Evolutionary conservation across 176 grass and related monocot species (phyloP), one percentile per base, ranked within the genome.

Genomic region (Triticum turgidum): DNA sequence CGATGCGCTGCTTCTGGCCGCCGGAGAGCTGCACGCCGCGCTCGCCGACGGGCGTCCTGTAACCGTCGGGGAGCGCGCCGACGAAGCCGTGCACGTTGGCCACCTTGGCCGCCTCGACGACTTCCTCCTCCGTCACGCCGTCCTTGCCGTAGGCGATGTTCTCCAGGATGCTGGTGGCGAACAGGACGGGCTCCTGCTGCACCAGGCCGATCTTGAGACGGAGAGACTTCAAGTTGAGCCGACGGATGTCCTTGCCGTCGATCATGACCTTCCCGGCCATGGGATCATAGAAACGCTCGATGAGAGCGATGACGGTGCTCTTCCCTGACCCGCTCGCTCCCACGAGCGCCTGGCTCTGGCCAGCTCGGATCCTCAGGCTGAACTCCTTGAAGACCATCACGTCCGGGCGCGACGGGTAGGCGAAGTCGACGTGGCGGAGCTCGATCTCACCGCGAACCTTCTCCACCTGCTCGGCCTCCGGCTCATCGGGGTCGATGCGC

Each of bases 101-200:
- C 4, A 89, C 90, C 64, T 89, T 91, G 29, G 95, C 92, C 0
- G 95, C 92, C 63, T 92, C 92, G 9, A 97, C 7, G 0, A 97
- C 87, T 24, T 94, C 82, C 87, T 88, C 86, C 78, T 91, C 95
- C 34, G 90, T 94, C 8, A 81, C 90, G 44, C 86, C 88, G 65
- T 97, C 95, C 74, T 77, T 80, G 13, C 95, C 95, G 51, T 97
- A 97, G 2, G 90, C 90, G 76, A 97, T 97, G 95, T 97, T 97
- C 65, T 97, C 95, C 17, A 91, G 34, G 77, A 97, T 97, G 92
- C 82, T 89, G 47, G 86, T 33, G 14, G 95, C 92, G 78, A 97
- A 97, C 49, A 97, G 88, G 11, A 88, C 92, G 4, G 95, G 92
- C 81, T 97, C 92, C 88, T 97, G 95, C 89, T 97, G 92, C 80